Evolutionary conservation across 768 basidiomycete genomes (phyloP).

Genomic region (Amanita subjunquillea): DNA sequence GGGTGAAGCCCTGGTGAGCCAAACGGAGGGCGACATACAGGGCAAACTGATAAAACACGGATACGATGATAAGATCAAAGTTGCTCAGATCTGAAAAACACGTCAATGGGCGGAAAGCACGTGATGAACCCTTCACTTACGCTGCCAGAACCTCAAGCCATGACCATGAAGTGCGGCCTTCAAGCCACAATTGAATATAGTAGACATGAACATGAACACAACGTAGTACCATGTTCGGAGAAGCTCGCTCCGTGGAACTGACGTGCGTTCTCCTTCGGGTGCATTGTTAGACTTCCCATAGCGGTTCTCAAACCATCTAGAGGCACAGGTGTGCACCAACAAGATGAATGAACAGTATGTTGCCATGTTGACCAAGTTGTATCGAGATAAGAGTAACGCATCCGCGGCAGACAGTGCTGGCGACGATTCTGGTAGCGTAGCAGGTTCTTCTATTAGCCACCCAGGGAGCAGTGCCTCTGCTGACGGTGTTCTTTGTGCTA

Average conservation of each 20-base stretch:
- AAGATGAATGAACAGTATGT: constrained; percentile 76
- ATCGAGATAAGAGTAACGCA: constrained; percentile 58
- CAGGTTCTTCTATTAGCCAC: constrained; percentile 77
- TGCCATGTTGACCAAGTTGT: constrained; percentile 67
- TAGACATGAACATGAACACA: constrained; percentile 49
- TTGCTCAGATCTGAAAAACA: constrained; percentile 58
- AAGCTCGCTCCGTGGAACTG: constrained; percentile 68
- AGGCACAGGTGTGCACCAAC: constrained; percentile 69
- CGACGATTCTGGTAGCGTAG: constrained; percentile 34
- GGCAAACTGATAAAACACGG: constrained; percentile 84
- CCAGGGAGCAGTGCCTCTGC: constrained; percentile 34
- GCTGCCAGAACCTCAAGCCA: constrained; percentile 55
- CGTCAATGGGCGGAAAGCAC: constrained; percentile 1
- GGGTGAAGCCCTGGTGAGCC: constrained; percentile 89
- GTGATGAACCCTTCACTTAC: constrained; percentile 29
- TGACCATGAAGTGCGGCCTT: constrained; percentile 33
- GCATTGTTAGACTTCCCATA: constrained; percentile 25
- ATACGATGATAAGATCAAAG: constrained; percentile 62
- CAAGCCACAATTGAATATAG: constrained; percentile 35
- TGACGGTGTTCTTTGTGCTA: constrained; percentile 20
- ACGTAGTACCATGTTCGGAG: constrained; percentile 53
- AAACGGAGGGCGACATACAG: constrained; percentile 84
- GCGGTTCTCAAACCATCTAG: constrained; percentile 61
- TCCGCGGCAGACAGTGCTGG: constrained; percentile 33
- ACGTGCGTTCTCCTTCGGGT: constrained; percentile 60